Evolutionary conservation across 2,329 filamentous ascomycete genomes (phyloP), one percentile per base, ranked within the genome.

Genomic region (Lecanicillium sp.): DNA sequence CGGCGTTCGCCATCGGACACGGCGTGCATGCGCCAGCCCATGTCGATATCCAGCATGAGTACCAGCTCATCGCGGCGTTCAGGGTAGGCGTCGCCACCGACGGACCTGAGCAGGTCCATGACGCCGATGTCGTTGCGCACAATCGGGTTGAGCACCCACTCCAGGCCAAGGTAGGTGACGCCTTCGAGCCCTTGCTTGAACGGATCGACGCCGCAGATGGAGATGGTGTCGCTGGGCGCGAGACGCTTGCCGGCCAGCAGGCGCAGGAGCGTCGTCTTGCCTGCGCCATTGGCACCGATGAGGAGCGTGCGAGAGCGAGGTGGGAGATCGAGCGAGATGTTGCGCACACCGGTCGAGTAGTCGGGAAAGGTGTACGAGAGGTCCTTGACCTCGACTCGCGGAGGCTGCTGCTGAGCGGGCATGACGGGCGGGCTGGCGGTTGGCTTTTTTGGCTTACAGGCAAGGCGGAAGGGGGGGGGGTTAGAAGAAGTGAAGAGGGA

Each of bases 81-180:
- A 0, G 84, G 76, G 61, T 85, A 98, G 49, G 78, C 75, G 59
- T 94, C 77, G 11, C 92, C 92, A 44, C 92, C 92, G 0, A 98
- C 85, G 22, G 22, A 87, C 35, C 78, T 68, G 18, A 98, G 78
- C 5, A 98, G 77, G 48, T 94, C 89, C 4, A 74, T 75, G 4
- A 98, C 90, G 43, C 86, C 87, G 50, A 98, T 95, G 62, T 98
- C 92, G 20, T 83, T 94, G 37, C 90, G 84, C 34, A 96, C 92
- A 52, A 96, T 94, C 35, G 85, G 86, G 68, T 96, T 96, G 9
- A 98, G 75, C 3, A 96, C 92, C 92, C 92, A 98, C 70, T 98
- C 92, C 1, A 95, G 78, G 1, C 92, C 92, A 7, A 98, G 83
- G 62, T 98, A 98, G 16, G 90, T 96, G 22, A 98, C 90, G 45